These are phyloP conservation scores for Phytophthora cactorum DNA, from an alignment of 352 stramenopile genomes.

Conservation along the genomic window DNA sequence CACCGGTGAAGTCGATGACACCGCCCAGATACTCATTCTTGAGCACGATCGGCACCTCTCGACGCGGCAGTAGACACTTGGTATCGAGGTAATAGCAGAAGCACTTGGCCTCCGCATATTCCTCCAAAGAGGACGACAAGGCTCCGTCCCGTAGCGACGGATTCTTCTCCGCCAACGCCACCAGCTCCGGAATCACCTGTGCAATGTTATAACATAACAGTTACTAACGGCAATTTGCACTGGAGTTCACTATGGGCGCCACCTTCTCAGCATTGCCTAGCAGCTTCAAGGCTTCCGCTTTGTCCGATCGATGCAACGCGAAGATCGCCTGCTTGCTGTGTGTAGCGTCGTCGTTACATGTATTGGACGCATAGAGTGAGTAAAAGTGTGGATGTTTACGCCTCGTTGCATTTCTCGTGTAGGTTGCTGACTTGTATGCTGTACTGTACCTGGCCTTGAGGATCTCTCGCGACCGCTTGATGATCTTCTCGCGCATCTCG, in stretches of 20 bases:
- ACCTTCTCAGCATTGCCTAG: conserved; percentile 64
- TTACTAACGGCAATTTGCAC: background rate
- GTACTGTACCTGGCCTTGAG: conserved; percentile 88
- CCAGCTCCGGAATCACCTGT: conserved; percentile 78
- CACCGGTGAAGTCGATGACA: conserved; percentile 94
- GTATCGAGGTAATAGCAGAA: conserved; percentile 88
- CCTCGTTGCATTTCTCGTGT: background rate
- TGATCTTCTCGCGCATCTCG: conserved; percentile 93
- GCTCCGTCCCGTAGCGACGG: conserved; percentile 81
- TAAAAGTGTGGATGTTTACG: background rate
- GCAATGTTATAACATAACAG: conserved; percentile 9
- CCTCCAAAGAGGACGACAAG: conserved; percentile 91
- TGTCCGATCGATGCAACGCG: conserved; percentile 90
- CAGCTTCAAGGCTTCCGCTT: conserved; percentile 55
- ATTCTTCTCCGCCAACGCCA: conserved; percentile 84
- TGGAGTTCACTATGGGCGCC: background rate
- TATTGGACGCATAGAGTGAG: conserved; percentile 5
- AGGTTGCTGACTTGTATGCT: background rate
- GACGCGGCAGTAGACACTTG: conserved; percentile 60
- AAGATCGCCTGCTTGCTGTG: conserved; percentile 95
- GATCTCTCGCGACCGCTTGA: conserved; percentile 95
- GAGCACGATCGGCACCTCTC: conserved; percentile 57
- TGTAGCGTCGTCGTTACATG: conserved; percentile 16
- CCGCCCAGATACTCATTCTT: conserved; percentile 95
- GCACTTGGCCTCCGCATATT: conserved; percentile 94